A percentile compares a stretch with the other conserved stretches of the same genome.
Conservation (phyloP, 2,329 filamentous ascomycete species). For the Xenoacremonium recifei region DNA sequence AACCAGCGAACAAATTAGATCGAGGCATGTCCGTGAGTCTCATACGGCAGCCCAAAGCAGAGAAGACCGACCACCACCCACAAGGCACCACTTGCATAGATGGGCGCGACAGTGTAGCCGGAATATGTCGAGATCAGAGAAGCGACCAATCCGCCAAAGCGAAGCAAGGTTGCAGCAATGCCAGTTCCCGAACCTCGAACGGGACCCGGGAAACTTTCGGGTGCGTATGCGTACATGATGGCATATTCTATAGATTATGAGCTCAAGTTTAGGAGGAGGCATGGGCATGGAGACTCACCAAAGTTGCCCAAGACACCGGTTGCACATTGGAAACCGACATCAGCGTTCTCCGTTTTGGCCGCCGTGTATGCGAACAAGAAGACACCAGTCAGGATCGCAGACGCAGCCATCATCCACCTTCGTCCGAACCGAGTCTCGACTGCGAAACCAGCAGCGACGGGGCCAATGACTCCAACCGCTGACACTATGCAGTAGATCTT, state of each 20-base stretch:
- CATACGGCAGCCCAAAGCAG: constrained; percentile 42
- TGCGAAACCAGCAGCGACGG: constrained; percentile 38
- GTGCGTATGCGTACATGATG: constrained; percentile 43
- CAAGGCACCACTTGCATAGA: constrained; percentile 43
- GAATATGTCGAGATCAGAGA: constrained; percentile 42
- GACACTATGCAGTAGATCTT: constrained; percentile 37
- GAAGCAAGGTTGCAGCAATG: constrained; percentile 37
- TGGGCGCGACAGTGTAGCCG: constrained; percentile 41
- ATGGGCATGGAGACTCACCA: constrained; percentile 20
- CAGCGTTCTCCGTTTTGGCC: constrained; percentile 29
- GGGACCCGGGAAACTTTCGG: constrained; percentile 53
- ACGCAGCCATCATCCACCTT: constrained; percentile 43
- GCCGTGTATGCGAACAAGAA: constrained; percentile 44
- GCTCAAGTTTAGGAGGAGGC: not conserved
- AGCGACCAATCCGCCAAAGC: constrained; percentile 38
- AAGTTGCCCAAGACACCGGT: constrained; percentile 39
- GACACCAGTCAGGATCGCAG: constrained; percentile 38
- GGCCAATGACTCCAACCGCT: constrained; percentile 37
- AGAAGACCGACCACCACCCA: constrained; percentile 42
- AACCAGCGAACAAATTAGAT: too few relatives aligned
- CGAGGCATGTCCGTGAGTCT: constrained; percentile 39
- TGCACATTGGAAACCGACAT: constrained; percentile 36
- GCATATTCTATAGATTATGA: constrained; percentile 13
- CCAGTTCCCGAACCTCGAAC: constrained; percentile 53
- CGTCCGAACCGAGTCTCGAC: constrained; percentile 42